These are phyloP conservation scores for Sclerotiophoma versabilis DNA, from an alignment of 2,329 filamentous ascomycete species.

Conservation along the genomic window DNA sequence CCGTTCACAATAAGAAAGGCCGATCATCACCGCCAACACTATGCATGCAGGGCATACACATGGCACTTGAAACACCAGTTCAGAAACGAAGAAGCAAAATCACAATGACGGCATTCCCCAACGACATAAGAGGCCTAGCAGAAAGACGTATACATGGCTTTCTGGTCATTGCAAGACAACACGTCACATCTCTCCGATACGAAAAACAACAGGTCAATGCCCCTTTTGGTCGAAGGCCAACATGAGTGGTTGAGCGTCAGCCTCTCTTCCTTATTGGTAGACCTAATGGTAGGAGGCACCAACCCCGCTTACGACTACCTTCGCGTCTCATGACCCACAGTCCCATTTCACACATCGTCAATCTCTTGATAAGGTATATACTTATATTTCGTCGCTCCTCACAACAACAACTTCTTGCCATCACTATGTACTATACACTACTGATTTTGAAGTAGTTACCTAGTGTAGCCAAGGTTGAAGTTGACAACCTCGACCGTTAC, in stretches of 20 bases:
- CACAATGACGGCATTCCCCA: not conserved
- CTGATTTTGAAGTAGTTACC: slow-evolving; percentile 21
- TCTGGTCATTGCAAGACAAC: slow-evolving; percentile 12
- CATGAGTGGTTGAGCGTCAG: slow-evolving; percentile 10
- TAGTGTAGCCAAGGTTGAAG: slow-evolving; percentile 10
- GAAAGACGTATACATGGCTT: slow-evolving; percentile 14
- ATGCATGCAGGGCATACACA: slow-evolving; percentile 20
- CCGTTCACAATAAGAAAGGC: slow-evolving; percentile 22
- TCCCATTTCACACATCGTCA: slow-evolving; percentile 20
- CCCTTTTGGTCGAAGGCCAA: slow-evolving; percentile 3
- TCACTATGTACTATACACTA: slow-evolving; percentile 43
- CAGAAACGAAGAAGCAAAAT: slow-evolving; percentile 27
- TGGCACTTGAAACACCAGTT: slow-evolving; percentile 35
- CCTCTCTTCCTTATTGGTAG: slow-evolving; percentile 24
- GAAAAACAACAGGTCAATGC: not conserved
- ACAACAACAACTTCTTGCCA: slow-evolving; percentile 2
- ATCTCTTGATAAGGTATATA: slow-evolving; percentile 17
- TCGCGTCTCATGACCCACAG: slow-evolving; percentile 17
- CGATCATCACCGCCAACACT: slow-evolving; percentile 26
- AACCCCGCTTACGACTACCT: slow-evolving; percentile 20
- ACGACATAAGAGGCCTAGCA: not conserved
- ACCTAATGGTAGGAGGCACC: slow-evolving; percentile 14
- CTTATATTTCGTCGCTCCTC: slow-evolving; percentile 6
- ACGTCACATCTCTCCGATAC: not conserved
- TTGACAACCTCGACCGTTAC: slow-evolving; percentile 5